phyloP scores from a whole-genome alignment of 202 grass and related monocot species.

The Panicum virgatum region DNA sequence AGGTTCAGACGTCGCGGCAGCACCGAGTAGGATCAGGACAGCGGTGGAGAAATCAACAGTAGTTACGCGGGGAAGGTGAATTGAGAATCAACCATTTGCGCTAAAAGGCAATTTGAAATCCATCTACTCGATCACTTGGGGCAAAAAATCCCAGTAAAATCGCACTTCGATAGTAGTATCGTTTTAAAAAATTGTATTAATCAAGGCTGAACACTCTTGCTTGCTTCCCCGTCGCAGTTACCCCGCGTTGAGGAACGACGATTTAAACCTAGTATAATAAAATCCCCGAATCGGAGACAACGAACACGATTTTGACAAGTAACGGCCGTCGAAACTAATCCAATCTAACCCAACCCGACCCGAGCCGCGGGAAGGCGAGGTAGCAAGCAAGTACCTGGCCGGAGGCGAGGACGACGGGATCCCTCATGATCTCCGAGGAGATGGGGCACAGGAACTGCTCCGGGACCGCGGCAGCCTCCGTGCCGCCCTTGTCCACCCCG shows the following conservation, averaged over 20 bases:
- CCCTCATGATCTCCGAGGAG: constrained; percentile 79
- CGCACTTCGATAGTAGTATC: neutral
- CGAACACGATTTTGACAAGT: neutral
- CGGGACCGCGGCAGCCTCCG: constrained; percentile 35
- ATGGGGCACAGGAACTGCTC: constrained; percentile 77
- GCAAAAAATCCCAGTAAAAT: neutral
- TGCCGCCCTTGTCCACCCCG: neutral
- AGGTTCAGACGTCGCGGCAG: constrained; percentile 28
- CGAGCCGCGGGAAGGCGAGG: neutral
- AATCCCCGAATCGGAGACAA: neutral
- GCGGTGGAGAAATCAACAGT: neutral
- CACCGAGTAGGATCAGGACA: constrained; percentile 21
- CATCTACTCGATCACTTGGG: neutral
- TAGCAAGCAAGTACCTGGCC: constrained; percentile 54
- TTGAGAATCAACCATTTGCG: neutral
- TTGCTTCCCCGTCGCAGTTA: neutral
- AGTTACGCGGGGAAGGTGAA: neutral
- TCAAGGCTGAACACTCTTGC: neutral
- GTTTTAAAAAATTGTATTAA: too few species aligned
- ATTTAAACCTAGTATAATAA: neutral
- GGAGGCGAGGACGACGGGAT: constrained; percentile 76
- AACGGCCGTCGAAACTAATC: neutral
- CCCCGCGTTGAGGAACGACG: neutral
- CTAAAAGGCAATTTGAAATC: neutral
- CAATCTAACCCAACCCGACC: neutral